These are phyloP conservation scores for Geosmithia putterillii DNA, from an alignment of 2,329 filamentous ascomycete species.

Conservation along the genomic window DNA sequence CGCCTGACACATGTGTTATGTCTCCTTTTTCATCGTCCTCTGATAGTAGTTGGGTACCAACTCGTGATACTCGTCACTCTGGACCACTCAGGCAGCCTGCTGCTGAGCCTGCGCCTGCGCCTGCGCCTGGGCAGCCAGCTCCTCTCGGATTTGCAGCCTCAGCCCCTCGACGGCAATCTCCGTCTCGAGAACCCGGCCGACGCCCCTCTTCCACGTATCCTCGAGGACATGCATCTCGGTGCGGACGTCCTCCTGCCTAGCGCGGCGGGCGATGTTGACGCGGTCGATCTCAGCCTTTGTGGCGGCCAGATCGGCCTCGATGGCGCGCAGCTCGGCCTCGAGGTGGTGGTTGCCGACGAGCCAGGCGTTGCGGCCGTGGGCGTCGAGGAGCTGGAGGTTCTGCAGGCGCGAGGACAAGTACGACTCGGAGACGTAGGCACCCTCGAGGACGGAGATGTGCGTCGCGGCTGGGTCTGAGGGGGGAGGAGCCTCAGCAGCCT, in stretches of 20 bases:
- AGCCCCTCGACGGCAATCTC: constrained; percentile 73
- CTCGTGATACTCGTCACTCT: too few species aligned
- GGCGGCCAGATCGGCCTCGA: constrained; percentile 66
- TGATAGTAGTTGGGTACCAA: too few species aligned
- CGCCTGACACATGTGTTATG: too few species aligned
- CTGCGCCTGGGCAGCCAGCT: constrained; percentile 28
- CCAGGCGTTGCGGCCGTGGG: constrained; percentile 84
- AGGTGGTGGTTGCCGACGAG: constrained; percentile 71
- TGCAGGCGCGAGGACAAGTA: constrained; percentile 38
- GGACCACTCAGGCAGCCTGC: background rate
- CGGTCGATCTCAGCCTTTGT: constrained; percentile 58
- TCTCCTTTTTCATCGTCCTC: too few species aligned
- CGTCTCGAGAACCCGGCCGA: constrained; percentile 72
- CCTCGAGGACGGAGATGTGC: constrained; percentile 53
- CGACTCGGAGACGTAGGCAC: constrained; percentile 34
- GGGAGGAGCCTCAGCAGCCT: constrained; percentile 48
- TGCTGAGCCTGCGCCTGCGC: background rate
- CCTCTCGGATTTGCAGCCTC: constrained; percentile 52
- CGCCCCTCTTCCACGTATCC: constrained; percentile 65
- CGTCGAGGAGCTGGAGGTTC: constrained; percentile 62
- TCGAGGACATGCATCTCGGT: constrained; percentile 66
- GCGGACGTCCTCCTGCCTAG: constrained; percentile 56
- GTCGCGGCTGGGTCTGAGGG: constrained; percentile 10
- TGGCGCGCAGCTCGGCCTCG: constrained; percentile 49
- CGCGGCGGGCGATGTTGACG: constrained; percentile 57